A percentile compares a stretch with the other conserved stretches of the same genome.
Conservation (phyloP, 192 early-diverging fungal genomes). For the Rhizoclosmatium globosum region DNA sequence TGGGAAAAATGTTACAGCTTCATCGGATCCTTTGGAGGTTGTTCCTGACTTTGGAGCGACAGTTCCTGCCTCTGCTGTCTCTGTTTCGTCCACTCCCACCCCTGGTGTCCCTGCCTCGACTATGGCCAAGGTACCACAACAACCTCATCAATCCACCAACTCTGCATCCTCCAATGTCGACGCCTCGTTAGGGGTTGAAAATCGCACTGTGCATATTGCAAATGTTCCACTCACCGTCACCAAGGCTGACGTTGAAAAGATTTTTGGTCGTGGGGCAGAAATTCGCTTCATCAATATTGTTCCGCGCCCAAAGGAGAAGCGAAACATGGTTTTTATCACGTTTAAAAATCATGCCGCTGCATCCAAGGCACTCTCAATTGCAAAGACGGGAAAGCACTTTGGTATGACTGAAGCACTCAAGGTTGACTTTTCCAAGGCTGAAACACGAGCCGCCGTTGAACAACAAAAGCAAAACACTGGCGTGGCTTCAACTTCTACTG, state of each 20-base stretch:
- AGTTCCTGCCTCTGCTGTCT: background rate
- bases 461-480: background rate
- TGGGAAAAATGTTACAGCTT: conserved; percentile 44
- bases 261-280: conserved; percentile 42
- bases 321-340: conserved; percentile 53
- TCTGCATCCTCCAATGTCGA: background rate
- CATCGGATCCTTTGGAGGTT: conserved; percentile 44
- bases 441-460: conserved; percentile 16
- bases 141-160: background rate
- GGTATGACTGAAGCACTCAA: conserved; percentile 51
- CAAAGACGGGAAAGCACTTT: conserved; percentile 41
- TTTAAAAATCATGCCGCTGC: conserved; percentile 42
- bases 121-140: background rate
- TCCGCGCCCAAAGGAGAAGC: conserved; percentile 49
- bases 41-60: conserved; percentile 32
- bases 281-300: conserved; percentile 54
- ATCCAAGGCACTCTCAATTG: conserved; percentile 26
- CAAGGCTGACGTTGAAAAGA: conserved; percentile 53
- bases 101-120: background rate
- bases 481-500: conserved; percentile 17
- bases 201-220: conserved; percentile 49
- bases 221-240: conserved; percentile 44
- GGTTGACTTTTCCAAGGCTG: conserved; percentile 50
- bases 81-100: background rate
- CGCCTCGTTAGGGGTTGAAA: conserved; percentile 3